Evolutionary conservation across 192 early-diverging fungal species (phyloP).

Genomic region (Entomortierella beljakovae): DNA sequence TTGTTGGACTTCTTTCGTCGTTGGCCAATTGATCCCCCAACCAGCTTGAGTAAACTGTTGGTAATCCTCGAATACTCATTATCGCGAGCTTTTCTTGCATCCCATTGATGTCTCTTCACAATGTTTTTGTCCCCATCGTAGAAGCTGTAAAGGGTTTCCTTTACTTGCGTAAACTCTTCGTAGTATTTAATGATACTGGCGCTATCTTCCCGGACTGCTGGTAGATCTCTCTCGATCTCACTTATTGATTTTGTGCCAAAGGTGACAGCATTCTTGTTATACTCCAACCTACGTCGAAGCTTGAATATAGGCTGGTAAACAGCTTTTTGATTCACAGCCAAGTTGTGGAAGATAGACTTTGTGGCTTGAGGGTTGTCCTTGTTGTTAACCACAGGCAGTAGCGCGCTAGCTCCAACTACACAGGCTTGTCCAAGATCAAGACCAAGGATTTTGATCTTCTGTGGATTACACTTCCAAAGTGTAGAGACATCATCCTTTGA

Average conservation of each 20-base stretch:
- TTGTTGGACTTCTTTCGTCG: neutral
- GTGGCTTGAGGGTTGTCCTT: neutral
- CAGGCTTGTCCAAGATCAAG: conserved; percentile 5
- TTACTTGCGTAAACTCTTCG: too few species aligned
- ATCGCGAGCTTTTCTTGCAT: conserved; percentile 5
- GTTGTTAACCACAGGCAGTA: neutral
- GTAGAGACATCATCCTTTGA: neutral
- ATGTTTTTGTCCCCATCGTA: too few species aligned
- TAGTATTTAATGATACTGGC: too few species aligned
- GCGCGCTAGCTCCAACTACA: conserved; percentile 6
- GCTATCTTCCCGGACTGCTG: too few species aligned
- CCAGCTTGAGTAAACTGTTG: neutral
- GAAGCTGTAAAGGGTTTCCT: too few species aligned
- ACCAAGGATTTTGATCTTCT: neutral
- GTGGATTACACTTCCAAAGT: neutral
- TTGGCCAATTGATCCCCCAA: neutral
- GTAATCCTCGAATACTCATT: neutral
- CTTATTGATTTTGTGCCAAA: too few species aligned
- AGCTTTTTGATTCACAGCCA: conserved; percentile 10
- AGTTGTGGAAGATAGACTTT: neutral
- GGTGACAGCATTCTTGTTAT: too few species aligned
- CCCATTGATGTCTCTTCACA: too few species aligned
- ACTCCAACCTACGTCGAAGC: neutral
- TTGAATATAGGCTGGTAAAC: neutral
- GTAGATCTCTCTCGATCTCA: too few species aligned